Evolutionary conservation across 2,329 filamentous ascomycete genomes (phyloP).

Genomic region (Pyrenochaeta sp.): DNA sequence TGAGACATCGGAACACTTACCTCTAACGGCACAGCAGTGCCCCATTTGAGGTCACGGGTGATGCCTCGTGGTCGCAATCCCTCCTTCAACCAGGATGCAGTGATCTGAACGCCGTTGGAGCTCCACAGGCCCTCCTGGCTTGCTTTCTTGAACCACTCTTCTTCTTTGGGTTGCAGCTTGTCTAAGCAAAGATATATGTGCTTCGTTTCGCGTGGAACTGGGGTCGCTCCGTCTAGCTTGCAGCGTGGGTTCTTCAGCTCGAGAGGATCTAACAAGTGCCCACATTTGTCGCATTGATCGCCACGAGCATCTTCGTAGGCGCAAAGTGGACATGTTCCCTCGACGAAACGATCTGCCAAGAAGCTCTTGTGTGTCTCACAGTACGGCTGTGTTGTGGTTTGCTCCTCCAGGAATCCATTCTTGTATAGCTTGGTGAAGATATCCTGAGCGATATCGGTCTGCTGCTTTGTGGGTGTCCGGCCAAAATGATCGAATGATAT

Average conservation of each 20-base stretch:
- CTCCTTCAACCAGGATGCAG: conserved; percentile 81
- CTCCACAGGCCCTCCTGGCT: conserved; percentile 80
- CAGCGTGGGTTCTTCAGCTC: conserved; percentile 72
- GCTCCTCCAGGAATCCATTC: conserved; percentile 88
- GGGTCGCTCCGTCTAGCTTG: conserved; percentile 87
- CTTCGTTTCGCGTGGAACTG: conserved; percentile 82
- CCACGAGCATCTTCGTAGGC: conserved; percentile 61
- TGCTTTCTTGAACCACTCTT: conserved; percentile 78
- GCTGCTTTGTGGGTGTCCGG: conserved; percentile 85
- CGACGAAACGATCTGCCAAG: conserved; percentile 71
- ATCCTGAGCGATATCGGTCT: conserved; percentile 91
- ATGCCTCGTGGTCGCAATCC: conserved; percentile 88
- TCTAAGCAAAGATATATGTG: conserved; percentile 91
- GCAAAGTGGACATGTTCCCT: conserved; percentile 80
- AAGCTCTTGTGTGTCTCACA: conserved; percentile 72
- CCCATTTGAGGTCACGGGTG: conserved; percentile 92
- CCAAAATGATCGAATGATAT: conserved; percentile 96
- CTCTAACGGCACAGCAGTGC: conserved; percentile 68
- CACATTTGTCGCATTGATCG: conserved; percentile 64
- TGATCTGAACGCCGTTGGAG: conserved; percentile 77
- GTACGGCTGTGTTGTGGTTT: conserved; percentile 87
- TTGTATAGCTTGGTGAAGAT: conserved; percentile 89
- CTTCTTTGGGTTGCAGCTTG: conserved; percentile 78
- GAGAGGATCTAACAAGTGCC: conserved; percentile 57
- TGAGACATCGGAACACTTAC: conserved; percentile 7